Evolutionary conservation across 2,329 filamentous ascomycete genomes (phyloP).

Genomic region (Cladosporium velox): DNA sequence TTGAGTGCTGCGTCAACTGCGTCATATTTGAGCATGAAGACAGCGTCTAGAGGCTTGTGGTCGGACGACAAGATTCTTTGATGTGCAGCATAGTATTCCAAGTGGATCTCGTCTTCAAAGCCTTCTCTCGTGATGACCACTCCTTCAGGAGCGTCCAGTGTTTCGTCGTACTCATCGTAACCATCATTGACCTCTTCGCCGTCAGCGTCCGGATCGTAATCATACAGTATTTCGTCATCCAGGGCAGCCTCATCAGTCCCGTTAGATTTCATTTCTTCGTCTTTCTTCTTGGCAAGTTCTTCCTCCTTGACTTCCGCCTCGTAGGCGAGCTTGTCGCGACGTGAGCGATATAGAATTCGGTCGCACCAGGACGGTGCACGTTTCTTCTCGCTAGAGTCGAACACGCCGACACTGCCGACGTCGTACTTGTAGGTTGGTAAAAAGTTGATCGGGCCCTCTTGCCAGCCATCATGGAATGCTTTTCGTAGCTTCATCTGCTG

Average conservation of each 20-base stretch:
- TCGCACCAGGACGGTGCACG: slow-evolving; percentile 96
- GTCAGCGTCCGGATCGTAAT: slow-evolving; percentile 84
- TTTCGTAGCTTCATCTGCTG: slow-evolving; percentile 73
- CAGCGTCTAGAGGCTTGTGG: slow-evolving; percentile 85
- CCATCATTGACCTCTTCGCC: slow-evolving; percentile 49
- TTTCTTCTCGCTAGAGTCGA: slow-evolving; percentile 94
- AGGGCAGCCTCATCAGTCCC: slow-evolving; percentile 73
- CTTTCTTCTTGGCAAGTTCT: slow-evolving; percentile 67
- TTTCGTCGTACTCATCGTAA: slow-evolving; percentile 58
- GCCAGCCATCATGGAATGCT: slow-evolving; percentile 88
- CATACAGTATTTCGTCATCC: slow-evolving; percentile 82
- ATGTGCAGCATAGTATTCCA: slow-evolving; percentile 80
- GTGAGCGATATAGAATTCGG: slow-evolving; percentile 82
- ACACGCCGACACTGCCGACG: slow-evolving; percentile 84
- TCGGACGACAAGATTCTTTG: slow-evolving; percentile 90
- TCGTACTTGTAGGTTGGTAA: slow-evolving; percentile 98
- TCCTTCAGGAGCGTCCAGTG: slow-evolving; percentile 50
- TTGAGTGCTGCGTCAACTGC: slow-evolving; percentile 84
- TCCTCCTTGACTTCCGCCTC: slow-evolving; percentile 65
- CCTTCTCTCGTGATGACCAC: slow-evolving; percentile 61
- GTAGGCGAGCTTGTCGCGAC: slow-evolving; percentile 67
- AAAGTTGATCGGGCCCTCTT: slow-evolving; percentile 83
- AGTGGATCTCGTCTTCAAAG: slow-evolving; percentile 55
- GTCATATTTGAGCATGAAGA: slow-evolving; percentile 84
- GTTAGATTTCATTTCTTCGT: slow-evolving; percentile 81